Evolutionary conservation across 2,329 filamentous ascomycete genomes (phyloP), one percentile per base, ranked within the genome.

Genomic region (Blumeria graminis): DNA sequence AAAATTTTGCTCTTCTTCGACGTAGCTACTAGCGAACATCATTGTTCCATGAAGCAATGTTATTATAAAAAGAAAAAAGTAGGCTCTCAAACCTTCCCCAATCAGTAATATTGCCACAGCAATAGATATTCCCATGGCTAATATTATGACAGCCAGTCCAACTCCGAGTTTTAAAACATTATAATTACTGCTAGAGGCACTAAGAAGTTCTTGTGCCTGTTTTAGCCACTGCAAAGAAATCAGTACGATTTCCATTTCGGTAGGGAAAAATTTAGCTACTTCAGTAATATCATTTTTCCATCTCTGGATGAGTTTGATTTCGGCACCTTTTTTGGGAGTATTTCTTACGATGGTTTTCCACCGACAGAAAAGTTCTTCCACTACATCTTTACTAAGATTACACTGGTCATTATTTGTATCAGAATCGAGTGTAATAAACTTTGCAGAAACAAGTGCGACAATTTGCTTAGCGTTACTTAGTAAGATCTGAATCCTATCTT

Each of bases 11-110:
- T 98, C 92, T 69, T 98, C 92, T 68, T 98, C 92, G 1, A 98
- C 87, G 67, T 92, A 98, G 65, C 89, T 96, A 66, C 86, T 94
- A 9, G 89, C 90, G 69, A 96, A 96, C 89, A 96, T 96, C 80
- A 95, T 93, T 39, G 78, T 67, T 1, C 82, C 80, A 65, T 96
- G 94, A 0, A 76, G 68, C 0, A 81, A 52, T 0, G 76, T 76
- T 34, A 80, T 71, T 1, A 75, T 60, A 3, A 71, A 61, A 55
- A 84, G 71, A 3, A 74, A 72, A 8, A 66, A 57, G 10, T 72
- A 62, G 13, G 61, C 60, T 55, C 59, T 63, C n/a, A 61, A 63
- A 59, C 58, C 66, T 13, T 58, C 59, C 58, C 34, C 65, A n/a
- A 74, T 67, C 18, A 75, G 72, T 51, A 34, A 72, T 56, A 3